phyloP scores from a whole-genome alignment of 2,329 filamentous ascomycete species.

The Zymoseptoria crescenta region DNA sequence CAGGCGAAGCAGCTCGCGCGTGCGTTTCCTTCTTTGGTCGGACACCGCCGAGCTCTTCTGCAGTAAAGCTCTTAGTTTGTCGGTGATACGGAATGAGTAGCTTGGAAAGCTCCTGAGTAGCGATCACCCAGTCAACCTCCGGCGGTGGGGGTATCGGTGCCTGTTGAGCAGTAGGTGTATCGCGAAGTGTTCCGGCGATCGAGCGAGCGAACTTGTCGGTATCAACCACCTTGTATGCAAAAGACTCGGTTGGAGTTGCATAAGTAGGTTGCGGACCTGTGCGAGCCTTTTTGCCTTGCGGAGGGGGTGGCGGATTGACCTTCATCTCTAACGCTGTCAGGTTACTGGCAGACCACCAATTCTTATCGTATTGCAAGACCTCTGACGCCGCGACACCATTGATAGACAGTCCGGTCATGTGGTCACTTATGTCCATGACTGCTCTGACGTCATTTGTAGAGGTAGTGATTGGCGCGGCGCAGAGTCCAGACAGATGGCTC shows the following conservation, averaged over 20 bases:
- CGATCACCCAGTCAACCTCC: constrained; percentile 76
- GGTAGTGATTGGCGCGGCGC: constrained; percentile 24
- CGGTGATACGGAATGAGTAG: constrained; percentile 70
- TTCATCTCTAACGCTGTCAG: constrained; percentile 63
- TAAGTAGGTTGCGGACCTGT: constrained; percentile 60
- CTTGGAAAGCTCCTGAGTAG: constrained; percentile 75
- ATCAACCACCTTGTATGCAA: constrained; percentile 68
- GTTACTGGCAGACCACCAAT: constrained; percentile 44
- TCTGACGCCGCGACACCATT: neutral
- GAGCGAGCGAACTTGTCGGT: constrained; percentile 58
- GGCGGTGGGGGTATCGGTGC: constrained; percentile 62
- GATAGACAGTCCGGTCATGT: constrained; percentile 23
- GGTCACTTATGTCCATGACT: constrained; percentile 16
- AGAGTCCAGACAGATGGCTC: constrained; percentile 81
- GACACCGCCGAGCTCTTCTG: constrained; percentile 63
- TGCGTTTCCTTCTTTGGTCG: constrained; percentile 54
- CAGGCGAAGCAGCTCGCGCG: constrained; percentile 31
- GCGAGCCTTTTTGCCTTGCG: constrained; percentile 49
- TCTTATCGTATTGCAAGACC: constrained; percentile 29
- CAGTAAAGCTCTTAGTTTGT: constrained; percentile 65
- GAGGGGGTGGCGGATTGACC: constrained; percentile 44
- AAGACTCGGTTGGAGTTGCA: constrained; percentile 81
- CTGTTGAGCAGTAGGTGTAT: constrained; percentile 29
- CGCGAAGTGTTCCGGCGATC: constrained; percentile 47
- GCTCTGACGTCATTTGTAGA: constrained; percentile 5